Evolutionary conservation across 2,329 filamentous ascomycete genomes (phyloP), one percentile per base, ranked within the genome.

Genomic region (Kalmusia sp.): DNA sequence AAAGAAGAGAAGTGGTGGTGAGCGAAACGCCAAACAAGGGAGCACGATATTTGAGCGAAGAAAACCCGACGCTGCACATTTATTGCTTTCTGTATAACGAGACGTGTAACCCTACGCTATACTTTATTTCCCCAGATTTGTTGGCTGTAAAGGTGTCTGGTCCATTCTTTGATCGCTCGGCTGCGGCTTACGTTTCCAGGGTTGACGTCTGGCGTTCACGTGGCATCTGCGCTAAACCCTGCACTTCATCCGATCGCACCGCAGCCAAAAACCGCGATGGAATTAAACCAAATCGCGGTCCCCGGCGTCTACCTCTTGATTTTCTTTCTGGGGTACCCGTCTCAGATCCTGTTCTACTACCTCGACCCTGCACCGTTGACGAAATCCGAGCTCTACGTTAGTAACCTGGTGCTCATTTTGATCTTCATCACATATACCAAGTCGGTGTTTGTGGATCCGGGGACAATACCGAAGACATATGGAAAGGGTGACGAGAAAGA

Each of bases 371-470:
- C 84, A 2, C 86, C 88, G 1, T 78, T 89, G 21, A 82, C 82
- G 3, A 73, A 69, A 51, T 71, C 74, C 51, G 80, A 93, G 71
- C 78, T 82, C 11, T 72, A 84, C 64, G 71, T 82, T 56, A 89
- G 93, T 77, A 93, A 95, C 76, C 49, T 70, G 28, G 77, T 90
- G 15, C 79, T 93, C 15, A 62, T 80, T 15, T 83, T 83, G 58
- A 80, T 92, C 17, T 87, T 88, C 80, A 83, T 84, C 66, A 88
- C 86, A 45, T 95, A 93, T 77, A 86, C 84, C 68, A 75, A 82
- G 57, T 78, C 84, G n/a, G 86, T 85, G 52, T 79, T 78, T 49
- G 83, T 83, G 41, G 79, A 87, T 64, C 82, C 86, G 0, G 86
- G 86, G 1, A 74, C 65, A 7, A 77, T 87, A 9, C 82, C 84